Evolutionary conservation across 1,284 basidiomycete species (phyloP), one percentile per base, ranked within the genome.

Genomic region (Pholiota adiposa): DNA sequence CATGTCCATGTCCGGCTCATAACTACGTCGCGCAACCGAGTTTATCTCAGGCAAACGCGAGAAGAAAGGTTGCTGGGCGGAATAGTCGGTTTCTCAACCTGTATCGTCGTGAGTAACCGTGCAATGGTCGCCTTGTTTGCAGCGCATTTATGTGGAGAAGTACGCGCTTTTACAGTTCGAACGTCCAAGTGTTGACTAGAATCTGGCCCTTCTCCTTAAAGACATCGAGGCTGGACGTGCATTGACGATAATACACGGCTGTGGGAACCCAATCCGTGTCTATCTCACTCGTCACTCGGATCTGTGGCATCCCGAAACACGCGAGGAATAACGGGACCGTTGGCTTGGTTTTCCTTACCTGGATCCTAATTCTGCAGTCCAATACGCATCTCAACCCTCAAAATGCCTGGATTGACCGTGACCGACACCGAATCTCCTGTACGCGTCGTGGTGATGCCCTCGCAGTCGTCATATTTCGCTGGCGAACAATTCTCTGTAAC

Each of bases 391-490:
- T 46, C 27, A 38, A 25, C 41, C 56, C 38, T 19, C 51, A 44
- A 46, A 25, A 69, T 65, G 66, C 62, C 66, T 58, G 55, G 64
- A 51, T n/a, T 62, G 44, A 53, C 63, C 11, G 52, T 57, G n/a
- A 61, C 53, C 38, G 65, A 70, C 56, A 59, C 52, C 46, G 84
- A 85, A 58, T 75, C 83, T 21, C 77, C 80, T 38, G 82, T 92
- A 9, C 85, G 86, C 46, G 84, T 92, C 48, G 79, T 84, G 29
- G 86, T 90, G 25, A 82, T 87, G 0, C 96, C 96, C 2, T 82
- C 89, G 0, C 90, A 95, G 64, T 92, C 93, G 0, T 93, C 93
- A 0, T 97, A 92, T 77, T 98, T 96, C 73, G 94, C 96, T 0
- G 96, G 96, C 61, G 96, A 98, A 73, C 79, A 85, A 0, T 93